A percentile compares a stretch with the other conserved stretches of the same genome.
Conservation (phyloP, 805 yeast genomes). For the Wickerhamiella galacta region DNA sequence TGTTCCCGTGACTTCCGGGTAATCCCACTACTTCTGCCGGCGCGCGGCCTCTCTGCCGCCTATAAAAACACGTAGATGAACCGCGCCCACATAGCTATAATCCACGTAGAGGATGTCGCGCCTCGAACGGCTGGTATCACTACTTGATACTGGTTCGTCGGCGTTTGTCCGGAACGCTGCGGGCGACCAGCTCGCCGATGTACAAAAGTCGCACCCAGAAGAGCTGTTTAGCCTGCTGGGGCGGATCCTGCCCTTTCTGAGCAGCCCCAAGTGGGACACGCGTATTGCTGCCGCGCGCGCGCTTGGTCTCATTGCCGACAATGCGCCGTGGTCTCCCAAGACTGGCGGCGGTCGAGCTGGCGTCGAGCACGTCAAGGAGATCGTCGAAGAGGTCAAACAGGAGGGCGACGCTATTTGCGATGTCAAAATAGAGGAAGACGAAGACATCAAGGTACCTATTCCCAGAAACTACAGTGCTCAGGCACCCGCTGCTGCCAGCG, state of each 20-base stretch:
- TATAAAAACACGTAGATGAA: neutral
- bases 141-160: constrained; percentile 86
- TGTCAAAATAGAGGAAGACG: constrained; percentile 9
- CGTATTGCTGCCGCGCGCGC: constrained; percentile 90
- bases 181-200: constrained; percentile 88
- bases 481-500: no score
- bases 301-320: constrained; percentile 76
- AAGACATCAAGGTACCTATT: no score
- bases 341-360: neutral
- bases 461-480: no score
- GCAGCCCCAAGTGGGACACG: constrained; percentile 85
- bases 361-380: neutral
- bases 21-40: neutral
- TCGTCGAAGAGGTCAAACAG: constrained; percentile 9
- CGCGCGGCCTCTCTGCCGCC: neutral
- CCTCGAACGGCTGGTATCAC: constrained; percentile 20
- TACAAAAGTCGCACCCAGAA: constrained; percentile 89
- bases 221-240: constrained; percentile 70
- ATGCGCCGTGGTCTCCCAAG: constrained; percentile 81
- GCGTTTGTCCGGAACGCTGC: constrained; percentile 88
- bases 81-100: neutral
- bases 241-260: constrained; percentile 77
- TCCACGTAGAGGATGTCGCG: constrained; percentile 12
- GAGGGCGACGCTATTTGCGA: constrained; percentile 21
- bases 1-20: no score